phyloP scores from a whole-genome alignment of 148 eudicot species.

The Agrostemma githago region DNA sequence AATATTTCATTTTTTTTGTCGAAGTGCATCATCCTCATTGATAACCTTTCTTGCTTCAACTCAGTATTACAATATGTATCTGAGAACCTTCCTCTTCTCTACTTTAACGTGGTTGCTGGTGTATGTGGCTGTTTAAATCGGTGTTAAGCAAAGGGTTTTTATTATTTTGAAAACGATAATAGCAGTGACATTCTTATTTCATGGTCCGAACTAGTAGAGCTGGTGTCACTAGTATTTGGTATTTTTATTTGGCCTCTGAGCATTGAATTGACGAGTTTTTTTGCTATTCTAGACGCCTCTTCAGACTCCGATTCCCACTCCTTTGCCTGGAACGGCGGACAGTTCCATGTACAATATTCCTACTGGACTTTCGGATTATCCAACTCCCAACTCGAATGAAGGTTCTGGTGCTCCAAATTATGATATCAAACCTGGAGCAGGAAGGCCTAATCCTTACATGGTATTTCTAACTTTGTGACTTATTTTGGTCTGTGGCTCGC shows the following conservation, averaged over 20 bases:
- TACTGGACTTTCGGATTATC: slow-evolving; percentile 67
- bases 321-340: slow-evolving; percentile 73
- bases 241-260: background rate
- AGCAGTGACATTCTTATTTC: too few relatives aligned
- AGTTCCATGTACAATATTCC: slow-evolving; percentile 70
- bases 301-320: slow-evolving; percentile 87
- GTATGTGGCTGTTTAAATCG: background rate
- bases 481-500: background rate
- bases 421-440: slow-evolving; percentile 50
- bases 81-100: background rate
- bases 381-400: slow-evolving; percentile 45
- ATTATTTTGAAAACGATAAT: background rate
- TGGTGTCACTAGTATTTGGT: background rate
- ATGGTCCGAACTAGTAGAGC: background rate
- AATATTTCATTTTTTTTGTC: too few relatives aligned
- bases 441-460: slow-evolving; percentile 80
- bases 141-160: background rate
- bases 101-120: background rate
- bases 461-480: slow-evolving; percentile 32
- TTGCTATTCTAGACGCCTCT: slow-evolving; percentile 51
- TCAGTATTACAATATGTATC: too few relatives aligned
- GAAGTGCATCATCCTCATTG: too few relatives aligned
- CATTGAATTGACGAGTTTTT: background rate
- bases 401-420: slow-evolving; percentile 27
- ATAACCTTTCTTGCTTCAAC: too few relatives aligned